Evolutionary conservation across 345 rosid genomes (phyloP).

Genomic region (Camelina sativa): DNA sequence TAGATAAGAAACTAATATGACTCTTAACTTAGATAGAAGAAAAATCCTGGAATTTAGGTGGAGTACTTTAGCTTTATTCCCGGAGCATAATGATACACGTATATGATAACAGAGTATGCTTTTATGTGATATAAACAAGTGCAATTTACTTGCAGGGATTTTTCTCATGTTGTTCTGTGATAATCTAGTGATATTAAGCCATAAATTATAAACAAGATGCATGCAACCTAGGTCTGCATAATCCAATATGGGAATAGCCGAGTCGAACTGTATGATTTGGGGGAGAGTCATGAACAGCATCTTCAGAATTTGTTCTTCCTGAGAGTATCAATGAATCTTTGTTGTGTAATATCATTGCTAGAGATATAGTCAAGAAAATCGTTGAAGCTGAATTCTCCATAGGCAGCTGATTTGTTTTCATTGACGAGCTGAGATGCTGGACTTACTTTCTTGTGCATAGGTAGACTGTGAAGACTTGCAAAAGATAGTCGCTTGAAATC

Average conservation of each 20-base stretch:
- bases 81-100: not conserved
- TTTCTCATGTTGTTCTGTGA: not conserved
- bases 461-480: constrained; percentile 62
- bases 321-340: constrained; percentile 51
- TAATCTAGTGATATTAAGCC: not conserved
- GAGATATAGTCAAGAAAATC: constrained; percentile 52
- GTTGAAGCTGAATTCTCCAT: constrained; percentile 54
- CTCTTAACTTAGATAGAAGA: not conserved
- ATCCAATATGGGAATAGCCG: constrained; percentile 1
- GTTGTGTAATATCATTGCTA: constrained; percentile 40
- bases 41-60: not conserved
- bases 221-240: not conserved
- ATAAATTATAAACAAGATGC: not conserved
- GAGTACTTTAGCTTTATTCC: not conserved
- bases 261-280: constrained; percentile 5
- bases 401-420: constrained; percentile 46
- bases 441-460: constrained; percentile 52
- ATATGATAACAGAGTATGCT: not conserved
- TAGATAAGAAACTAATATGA: not conserved
- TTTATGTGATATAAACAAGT: constrained; percentile 20
- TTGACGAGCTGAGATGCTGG: constrained; percentile 53
- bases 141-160: not conserved
- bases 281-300: constrained; percentile 5
- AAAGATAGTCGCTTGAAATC: constrained; percentile 51
- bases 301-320: constrained; percentile 41